Evolutionary conservation across 306 rosid genomes (phyloP), one percentile per base, ranked within the genome.

Genomic region (Glycine soja): DNA sequence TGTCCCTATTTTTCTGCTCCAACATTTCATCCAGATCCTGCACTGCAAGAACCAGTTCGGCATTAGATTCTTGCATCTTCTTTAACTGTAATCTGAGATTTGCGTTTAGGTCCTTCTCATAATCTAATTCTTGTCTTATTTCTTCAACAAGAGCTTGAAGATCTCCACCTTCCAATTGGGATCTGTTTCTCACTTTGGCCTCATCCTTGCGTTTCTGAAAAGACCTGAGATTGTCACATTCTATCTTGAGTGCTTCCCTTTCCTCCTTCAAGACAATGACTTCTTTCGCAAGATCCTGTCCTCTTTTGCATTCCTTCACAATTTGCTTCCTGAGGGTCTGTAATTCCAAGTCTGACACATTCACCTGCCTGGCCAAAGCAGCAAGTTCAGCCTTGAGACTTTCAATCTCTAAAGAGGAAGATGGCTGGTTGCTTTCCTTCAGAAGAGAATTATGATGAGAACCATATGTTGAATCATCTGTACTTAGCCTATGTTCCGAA

Each of bases 321-420:
- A 96, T 86, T 82, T 93, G 98, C 86, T 93, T 96, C 75, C 98
- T 85, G 13, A 96, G 90, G 8, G 98, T 93, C 88, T 96, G 99
- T 43, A 96, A 82, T 88, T 93, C 99, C 92, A 96, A 42, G 88
- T 90, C 99, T 10, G 98, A 92, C 71, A 93, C 54, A 52, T 96
- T 88, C 11, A 86, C 94, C 71, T 90, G 98, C 89, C 98, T 89
- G 3, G 92, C 88, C 86, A 90, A 87, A 83, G 75, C 87, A 80
- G 81, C 78, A 53, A 92, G 88, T 75, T 96, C 98, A 69, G 91
- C 86, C 87, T 86, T 92, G 83, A 96, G 93, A 85, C 76, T 92
- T 67, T 90, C 97, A 62, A 85, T 86, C 84, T 93, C 94, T 30
- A 46, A 77, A 75, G 86, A 87, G 10, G 89, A 83, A 19, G 78